A percentile compares a stretch with the other conserved stretches of the same genome.
phyloP scores from a whole-genome alignment of 371 early-diverging fungal species.

The Zopfochytrium polystomum region DNA sequence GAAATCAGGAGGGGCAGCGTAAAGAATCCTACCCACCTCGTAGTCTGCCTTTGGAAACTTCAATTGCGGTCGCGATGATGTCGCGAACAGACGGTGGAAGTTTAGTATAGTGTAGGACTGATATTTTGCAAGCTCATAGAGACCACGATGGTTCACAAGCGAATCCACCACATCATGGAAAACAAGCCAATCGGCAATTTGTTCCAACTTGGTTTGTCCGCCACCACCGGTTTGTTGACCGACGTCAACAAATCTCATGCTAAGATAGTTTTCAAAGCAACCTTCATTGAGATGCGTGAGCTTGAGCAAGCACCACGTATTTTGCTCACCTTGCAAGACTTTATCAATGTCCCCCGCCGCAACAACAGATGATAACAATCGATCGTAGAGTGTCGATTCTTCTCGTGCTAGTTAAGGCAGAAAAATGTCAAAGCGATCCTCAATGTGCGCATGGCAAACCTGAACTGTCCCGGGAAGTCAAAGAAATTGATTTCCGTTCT shows the following conservation, averaged over 20 bases:
- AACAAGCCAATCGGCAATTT: slow-evolving; percentile 71
- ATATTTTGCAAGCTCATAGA: slow-evolving; percentile 59
- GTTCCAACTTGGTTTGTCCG: slow-evolving; percentile 55
- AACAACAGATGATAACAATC: slow-evolving; percentile 54
- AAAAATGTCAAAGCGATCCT: slow-evolving; percentile 6
- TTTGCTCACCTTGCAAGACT: slow-evolving; percentile 66
- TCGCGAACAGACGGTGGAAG: slow-evolving; percentile 82
- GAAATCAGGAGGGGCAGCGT: neutral
- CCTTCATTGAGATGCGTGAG: slow-evolving; percentile 49
- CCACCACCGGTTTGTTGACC: slow-evolving; percentile 30
- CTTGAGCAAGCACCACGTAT: neutral
- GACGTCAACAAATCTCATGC: slow-evolving; percentile 72
- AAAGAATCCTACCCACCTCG: slow-evolving; percentile 47
- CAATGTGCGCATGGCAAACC: neutral
- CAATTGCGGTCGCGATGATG: slow-evolving; percentile 60
- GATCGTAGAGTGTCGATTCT: slow-evolving; percentile 39
- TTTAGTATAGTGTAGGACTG: slow-evolving; percentile 68
- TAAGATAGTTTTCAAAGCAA: slow-evolving; percentile 86
- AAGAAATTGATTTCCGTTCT: slow-evolving; percentile 19
- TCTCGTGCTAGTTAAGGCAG: slow-evolving; percentile 7
- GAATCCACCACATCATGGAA: slow-evolving; percentile 76
- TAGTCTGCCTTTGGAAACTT: slow-evolving; percentile 79
- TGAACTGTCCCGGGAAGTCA: too few relatives aligned
- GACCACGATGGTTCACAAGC: slow-evolving; percentile 43
- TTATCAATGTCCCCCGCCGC: slow-evolving; percentile 79